Evolutionary conservation across 805 yeast genomes (phyloP), one percentile per base, ranked within the genome.

Genomic region (Wickerhamomyces bisporus): DNA sequence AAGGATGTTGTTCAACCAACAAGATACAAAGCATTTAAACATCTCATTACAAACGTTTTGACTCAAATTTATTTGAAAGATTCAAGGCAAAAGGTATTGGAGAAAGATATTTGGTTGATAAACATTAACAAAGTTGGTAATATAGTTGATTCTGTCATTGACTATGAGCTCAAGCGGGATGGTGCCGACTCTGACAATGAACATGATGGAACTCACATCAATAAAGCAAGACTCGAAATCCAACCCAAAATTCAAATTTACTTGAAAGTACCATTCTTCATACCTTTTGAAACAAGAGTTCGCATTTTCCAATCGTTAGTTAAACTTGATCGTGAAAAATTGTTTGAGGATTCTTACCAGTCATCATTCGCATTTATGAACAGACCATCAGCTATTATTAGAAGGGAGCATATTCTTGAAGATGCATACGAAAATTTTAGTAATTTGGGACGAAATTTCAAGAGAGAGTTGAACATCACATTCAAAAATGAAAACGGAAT

Each of bases 221-320:
- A 30, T 4, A 26, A 45, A 3, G 26, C 47, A 4, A 52, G 44
- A 3, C 36, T 42, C 0, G 52, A 49, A 5, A 16, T 31, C 2
- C 52, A 49, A 16, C 50, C 53, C 2, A 73, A 66, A 42, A 45
- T 74, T 17, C 76, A 73, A 32, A 63, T 89, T 0, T 66, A 86
- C 32, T 65, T 73, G 1, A 71, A 75, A 35, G 64, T 81, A 3
- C 96, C 98, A 3, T 91, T 85, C 54, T 81, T 88, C 63, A 68
- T 91, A 6, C 77, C 86, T 0, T 91, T 91, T 57, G 70, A 72
- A 18, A 72, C 75, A 25, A 68, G 98, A 34, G 96, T 86, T 0
- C 72, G 70, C 35, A 66, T 86, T 1, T 86, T 91, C 53, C 85
- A 83, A 43, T 57, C 66, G 10, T 66, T 86, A 39, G 73, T 86